phyloP scores from a whole-genome alignment of 1,139 yeast genomes.

The Pichia sp. region DNA sequence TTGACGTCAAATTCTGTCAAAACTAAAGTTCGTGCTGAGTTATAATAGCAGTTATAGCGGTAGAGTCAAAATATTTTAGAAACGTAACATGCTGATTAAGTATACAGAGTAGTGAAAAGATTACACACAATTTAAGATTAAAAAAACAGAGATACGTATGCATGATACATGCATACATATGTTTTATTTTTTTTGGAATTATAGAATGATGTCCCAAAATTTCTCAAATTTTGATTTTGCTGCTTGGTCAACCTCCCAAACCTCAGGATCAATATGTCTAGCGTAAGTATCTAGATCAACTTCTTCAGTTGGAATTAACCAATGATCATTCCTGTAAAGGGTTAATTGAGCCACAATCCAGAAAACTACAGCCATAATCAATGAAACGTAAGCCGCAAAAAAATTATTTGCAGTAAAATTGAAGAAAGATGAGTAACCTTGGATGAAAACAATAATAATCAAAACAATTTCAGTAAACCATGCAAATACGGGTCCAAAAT shows the following conservation, averaged over 20 bases:
- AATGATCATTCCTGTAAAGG: conserved; percentile 31
- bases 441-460: conserved; percentile 53
- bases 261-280: conserved; percentile 14
- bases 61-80: too few species aligned
- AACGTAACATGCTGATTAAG: too few species aligned
- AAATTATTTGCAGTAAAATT: conserved; percentile 47
- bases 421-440: conserved; percentile 62
- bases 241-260: conserved; percentile 15
- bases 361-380: conserved; percentile 45
- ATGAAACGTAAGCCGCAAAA: conserved; percentile 59
- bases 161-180: too few species aligned
- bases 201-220: conserved; percentile 15
- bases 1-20: too few species aligned
- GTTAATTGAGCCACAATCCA: conserved; percentile 33
- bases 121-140: too few species aligned
- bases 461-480: conserved; percentile 46
- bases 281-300: conserved; percentile 31
- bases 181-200: neutral
- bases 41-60: too few species aligned
- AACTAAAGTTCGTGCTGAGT: too few species aligned
- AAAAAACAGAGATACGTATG: too few species aligned
- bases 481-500: conserved; percentile 54
- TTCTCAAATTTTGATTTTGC: conserved; percentile 6
- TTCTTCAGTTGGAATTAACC: conserved; percentile 38
- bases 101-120: too few species aligned